These are phyloP conservation scores for Podospora appendiculata DNA, from an alignment of 495 filamentous ascomycete species.

Conservation along the genomic window DNA sequence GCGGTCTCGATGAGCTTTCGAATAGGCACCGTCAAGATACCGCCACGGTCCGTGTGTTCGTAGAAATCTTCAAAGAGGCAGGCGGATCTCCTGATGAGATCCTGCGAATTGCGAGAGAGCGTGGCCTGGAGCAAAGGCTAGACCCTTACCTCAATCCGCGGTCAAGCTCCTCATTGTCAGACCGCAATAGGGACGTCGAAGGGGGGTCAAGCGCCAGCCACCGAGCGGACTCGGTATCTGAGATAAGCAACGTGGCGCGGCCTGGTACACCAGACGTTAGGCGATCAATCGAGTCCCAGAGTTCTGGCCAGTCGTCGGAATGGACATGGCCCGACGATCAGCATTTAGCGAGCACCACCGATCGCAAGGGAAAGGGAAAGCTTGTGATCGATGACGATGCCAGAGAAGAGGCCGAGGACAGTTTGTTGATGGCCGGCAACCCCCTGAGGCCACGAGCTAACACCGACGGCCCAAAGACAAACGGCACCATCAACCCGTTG, in stretches of 20 bases:
- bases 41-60: too few species aligned
- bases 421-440: background rate
- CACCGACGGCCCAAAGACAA: conserved; percentile 38
- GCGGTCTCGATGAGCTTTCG: too few species aligned
- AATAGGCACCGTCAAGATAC: too few species aligned
- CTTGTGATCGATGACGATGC: background rate
- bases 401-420: conserved; percentile 8
- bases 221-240: background rate
- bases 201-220: background rate
- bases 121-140: too few species aligned
- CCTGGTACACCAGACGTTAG: background rate
- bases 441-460: conserved; percentile 23
- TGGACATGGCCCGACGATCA: conserved; percentile 11
- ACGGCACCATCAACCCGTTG: conserved; percentile 28
- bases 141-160: too few species aligned
- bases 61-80: too few species aligned
- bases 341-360: background rate
- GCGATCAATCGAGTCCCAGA: background rate
- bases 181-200: background rate
- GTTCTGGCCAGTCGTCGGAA: conserved; percentile 6
- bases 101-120: too few species aligned
- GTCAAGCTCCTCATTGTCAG: background rate
- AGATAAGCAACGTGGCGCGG: conserved; percentile 4
- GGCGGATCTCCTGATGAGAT: too few species aligned
- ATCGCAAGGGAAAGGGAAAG: conserved; percentile 6